A percentile compares a stretch with the other conserved stretches of the same genome.
Evolutionary conservation across 1,284 basidiomycete species (phyloP).

Genomic region (Pseudozyma tsukubaensis): DNA sequence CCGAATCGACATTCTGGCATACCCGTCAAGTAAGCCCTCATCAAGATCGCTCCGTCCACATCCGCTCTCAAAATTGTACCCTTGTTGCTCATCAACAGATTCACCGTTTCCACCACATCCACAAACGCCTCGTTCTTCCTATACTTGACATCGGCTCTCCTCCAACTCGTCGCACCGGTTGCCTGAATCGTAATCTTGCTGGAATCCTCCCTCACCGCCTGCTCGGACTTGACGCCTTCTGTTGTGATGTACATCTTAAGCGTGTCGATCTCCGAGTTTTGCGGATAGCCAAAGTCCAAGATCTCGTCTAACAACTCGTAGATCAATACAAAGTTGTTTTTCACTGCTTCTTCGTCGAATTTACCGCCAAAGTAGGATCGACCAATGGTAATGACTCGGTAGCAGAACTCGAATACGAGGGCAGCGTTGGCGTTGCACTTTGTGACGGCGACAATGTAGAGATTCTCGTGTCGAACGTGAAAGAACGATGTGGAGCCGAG

Average conservation of each 20-base stretch:
- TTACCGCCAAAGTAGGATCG: conserved; percentile 97
- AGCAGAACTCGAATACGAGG: conserved; percentile 96
- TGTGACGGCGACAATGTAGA: conserved; percentile 93
- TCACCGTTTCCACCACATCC: conserved; percentile 95
- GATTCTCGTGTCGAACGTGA: conserved; percentile 92
- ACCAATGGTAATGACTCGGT: conserved; percentile 92
- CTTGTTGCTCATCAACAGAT: conserved; percentile 95
- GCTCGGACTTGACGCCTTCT: conserved; percentile 88
- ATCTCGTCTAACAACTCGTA: conserved; percentile 75
- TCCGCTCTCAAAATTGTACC: conserved; percentile 93
- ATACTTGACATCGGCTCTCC: conserved; percentile 92
- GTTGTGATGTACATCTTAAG: conserved; percentile 98
- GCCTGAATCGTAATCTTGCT: conserved; percentile 96
- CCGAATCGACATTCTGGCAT: conserved; percentile 98
- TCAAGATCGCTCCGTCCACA: conserved; percentile 96
- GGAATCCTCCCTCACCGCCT: conserved; percentile 84
- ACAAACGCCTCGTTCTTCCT: conserved; percentile 99
- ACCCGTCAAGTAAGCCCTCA: conserved; percentile 96
- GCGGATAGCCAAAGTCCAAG: conserved; percentile 98
- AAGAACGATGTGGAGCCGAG: conserved; percentile 97
- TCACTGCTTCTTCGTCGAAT: conserved; percentile 92
- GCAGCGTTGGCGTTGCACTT: conserved; percentile 99
- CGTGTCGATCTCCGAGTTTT: conserved; percentile 97
- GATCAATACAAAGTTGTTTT: conserved; percentile 85
- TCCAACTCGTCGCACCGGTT: conserved; percentile 92